Evolutionary conservation across 495 filamentous ascomycete species (phyloP), one percentile per base, ranked within the genome.

Genomic region (Copromyces sp.): DNA sequence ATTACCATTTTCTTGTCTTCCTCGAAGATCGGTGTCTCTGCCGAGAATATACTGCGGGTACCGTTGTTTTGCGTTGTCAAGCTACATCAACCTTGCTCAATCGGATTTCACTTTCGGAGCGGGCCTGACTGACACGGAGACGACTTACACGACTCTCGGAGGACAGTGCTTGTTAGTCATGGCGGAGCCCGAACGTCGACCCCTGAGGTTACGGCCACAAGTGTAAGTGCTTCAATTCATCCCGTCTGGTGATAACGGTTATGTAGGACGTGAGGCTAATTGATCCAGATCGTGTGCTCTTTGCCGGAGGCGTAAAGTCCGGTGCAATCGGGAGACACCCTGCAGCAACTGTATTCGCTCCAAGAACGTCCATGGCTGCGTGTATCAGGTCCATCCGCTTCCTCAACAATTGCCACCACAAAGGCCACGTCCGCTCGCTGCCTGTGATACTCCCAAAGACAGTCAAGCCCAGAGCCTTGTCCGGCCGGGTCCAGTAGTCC

Each of bases 301-400:
- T 9, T 84, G 82, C 68, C 70, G 82, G 11, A 42, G 69, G 35
- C 77, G 82, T 1, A 84, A 84, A 45, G 73, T 82, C 45, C 78
- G 79, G 12, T 84, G 82, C 71, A 74, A 84, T 47, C 77, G 81
- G 17, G 72, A 76, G 17, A 68, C 61, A 37, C 82, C 82, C 9
- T 84, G 82, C 68, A 85, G 80, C 73, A 86, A 87, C 72, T 88
- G 87, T 69, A 1, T 83, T 1, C 81, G 81, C 11, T 84, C 85
- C 2, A 84, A 79, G 70, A 84, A 77, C 59, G 77, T 59, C 11
- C 20, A 70, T 2, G 71, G 39, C 9, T 88, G 86, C 75, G 73
- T 79, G 3, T 89, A 86, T 74, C 79, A 80, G 24, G 11, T 59
- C 24, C 47, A 14, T 24, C 47, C 12, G 5, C 47, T 24, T 59